Conservation (phyloP, 208 protist species). For the Porcisia hertigi region DNA sequence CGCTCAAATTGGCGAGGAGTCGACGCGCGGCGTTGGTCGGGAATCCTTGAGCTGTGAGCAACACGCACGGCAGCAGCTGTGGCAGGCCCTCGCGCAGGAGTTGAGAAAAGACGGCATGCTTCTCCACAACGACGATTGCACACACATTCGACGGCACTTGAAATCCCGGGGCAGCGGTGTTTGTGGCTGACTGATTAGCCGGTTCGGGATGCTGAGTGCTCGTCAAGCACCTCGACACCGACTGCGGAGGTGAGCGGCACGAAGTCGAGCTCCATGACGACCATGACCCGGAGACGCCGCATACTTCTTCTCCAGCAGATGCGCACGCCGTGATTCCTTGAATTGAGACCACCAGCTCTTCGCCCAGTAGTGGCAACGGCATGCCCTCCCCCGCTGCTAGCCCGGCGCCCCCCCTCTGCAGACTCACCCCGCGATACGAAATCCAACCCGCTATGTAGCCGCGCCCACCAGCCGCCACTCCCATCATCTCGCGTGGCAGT, state of each 20-base stretch:
- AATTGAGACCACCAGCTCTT: conserved; percentile 11
- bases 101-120: conserved; percentile 77
- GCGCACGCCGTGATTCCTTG: not conserved
- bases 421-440: conserved; percentile 38
- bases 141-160: conserved; percentile 45
- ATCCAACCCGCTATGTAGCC: conserved; percentile 66
- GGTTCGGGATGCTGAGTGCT: not conserved
- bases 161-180: conserved; percentile 12
- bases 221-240: not conserved
- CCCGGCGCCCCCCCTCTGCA: conserved; percentile 6
- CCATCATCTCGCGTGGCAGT: conserved; percentile 62
- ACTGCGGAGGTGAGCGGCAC: not conserved
- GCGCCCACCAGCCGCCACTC: conserved; percentile 68
- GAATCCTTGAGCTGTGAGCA: conserved; percentile 82
- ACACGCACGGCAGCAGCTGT: conserved; percentile 63
- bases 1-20: conserved; percentile 65
- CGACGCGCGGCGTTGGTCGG: conserved; percentile 66
- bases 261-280: not conserved
- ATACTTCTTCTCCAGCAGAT: not conserved
- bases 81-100: conserved; percentile 63
- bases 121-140: conserved; percentile 84
- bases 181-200: not conserved
- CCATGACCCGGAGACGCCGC: not conserved
- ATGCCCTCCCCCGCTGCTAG: conserved; percentile 16
- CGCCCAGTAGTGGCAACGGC: conserved; percentile 28